phyloP scores from a whole-genome alignment of 306 rosid species.

The Lathyrus aphaca region DNA sequence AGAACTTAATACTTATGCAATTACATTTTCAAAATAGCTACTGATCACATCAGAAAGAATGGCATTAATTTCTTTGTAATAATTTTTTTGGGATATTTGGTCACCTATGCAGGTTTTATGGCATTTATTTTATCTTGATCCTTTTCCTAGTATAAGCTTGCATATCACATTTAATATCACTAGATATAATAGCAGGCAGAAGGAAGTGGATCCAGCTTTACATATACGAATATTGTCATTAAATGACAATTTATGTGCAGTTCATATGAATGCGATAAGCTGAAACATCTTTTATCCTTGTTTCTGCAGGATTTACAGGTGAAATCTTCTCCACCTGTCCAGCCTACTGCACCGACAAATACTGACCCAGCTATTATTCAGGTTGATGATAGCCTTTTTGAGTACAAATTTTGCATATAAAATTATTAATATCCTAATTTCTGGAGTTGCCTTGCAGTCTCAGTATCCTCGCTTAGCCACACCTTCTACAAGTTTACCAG shows the following conservation, averaged over 20 bases:
- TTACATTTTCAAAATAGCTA: neutral
- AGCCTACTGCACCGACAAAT: conserved; percentile 62
- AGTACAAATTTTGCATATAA: conserved; percentile 14
- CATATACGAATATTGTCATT: conserved; percentile 11
- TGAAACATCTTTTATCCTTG: conserved; percentile 34
- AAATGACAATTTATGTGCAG: neutral
- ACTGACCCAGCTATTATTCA: conserved; percentile 89
- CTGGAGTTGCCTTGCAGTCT: conserved; percentile 65
- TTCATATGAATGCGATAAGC: conserved; percentile 4
- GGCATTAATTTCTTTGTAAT: neutral
- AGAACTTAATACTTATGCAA: conserved; percentile 13
- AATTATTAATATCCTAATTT: conserved; percentile 29
- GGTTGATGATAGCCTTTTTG: conserved; percentile 43
- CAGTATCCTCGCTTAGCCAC: conserved; percentile 71
- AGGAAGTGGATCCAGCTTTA: conserved; percentile 13
- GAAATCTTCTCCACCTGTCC: conserved; percentile 82
- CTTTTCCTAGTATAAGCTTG: conserved; percentile 19
- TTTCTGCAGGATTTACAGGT: conserved; percentile 83
- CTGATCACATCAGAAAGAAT: conserved; percentile 17
- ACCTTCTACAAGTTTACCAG: conserved; percentile 63
- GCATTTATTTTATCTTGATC: conserved; percentile 19
- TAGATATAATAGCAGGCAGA: conserved; percentile 24
- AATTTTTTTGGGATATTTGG: neutral
- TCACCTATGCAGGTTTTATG: conserved; percentile 25
- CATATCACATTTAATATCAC: conserved; percentile 8